Percentiles rank a stretch among this genome's conserved stretches.
phyloP scores from a whole-genome alignment of 176 grass and related monocot genomes.

The Olyra latifolia region DNA sequence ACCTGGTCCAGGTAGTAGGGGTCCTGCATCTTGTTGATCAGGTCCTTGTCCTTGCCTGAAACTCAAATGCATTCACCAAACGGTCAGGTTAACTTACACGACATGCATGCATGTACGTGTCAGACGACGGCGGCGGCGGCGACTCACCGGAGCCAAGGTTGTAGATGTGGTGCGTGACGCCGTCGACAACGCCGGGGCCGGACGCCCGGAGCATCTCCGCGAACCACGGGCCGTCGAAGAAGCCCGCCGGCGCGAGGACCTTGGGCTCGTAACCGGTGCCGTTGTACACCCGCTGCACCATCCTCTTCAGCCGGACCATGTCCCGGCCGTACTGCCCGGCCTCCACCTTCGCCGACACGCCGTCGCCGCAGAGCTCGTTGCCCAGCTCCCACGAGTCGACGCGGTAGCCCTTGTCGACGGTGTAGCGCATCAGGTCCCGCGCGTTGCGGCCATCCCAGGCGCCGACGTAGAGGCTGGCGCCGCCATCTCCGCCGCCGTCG shows the following conservation, averaged over 20 bases:
- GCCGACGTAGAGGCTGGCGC: conserved; percentile 36
- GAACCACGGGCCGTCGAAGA: conserved; percentile 59
- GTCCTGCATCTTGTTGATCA: conserved; percentile 44
- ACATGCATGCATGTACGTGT: neutral
- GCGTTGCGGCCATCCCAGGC: conserved; percentile 51
- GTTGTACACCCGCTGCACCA: conserved; percentile 35
- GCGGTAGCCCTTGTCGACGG: conserved; percentile 43
- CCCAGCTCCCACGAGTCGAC: conserved; percentile 68
- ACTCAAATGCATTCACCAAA: neutral
- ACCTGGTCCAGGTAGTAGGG: conserved; percentile 44
- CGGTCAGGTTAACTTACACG: neutral
- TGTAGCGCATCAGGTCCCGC: conserved; percentile 49
- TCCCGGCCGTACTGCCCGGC: conserved; percentile 48
- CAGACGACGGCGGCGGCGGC: neutral
- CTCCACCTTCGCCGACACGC: conserved; percentile 46
- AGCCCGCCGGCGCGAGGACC: conserved; percentile 52
- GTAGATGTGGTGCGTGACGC: conserved; percentile 67
- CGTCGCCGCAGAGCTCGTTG: conserved; percentile 58
- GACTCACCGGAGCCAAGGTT: conserved; percentile 56
- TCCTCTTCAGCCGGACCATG: conserved; percentile 34
- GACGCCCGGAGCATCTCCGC: conserved; percentile 52
- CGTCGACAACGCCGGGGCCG: conserved; percentile 49
- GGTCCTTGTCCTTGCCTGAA: conserved; percentile 44
- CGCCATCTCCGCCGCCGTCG: too few species aligned
- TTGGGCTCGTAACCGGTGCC: conserved; percentile 32